Percentiles rank a stretch among this genome's conserved stretches.
These are phyloP conservation scores for Globisporangium spiculum DNA, from an alignment of 352 stramenopile species.

Conservation along the genomic window DNA sequence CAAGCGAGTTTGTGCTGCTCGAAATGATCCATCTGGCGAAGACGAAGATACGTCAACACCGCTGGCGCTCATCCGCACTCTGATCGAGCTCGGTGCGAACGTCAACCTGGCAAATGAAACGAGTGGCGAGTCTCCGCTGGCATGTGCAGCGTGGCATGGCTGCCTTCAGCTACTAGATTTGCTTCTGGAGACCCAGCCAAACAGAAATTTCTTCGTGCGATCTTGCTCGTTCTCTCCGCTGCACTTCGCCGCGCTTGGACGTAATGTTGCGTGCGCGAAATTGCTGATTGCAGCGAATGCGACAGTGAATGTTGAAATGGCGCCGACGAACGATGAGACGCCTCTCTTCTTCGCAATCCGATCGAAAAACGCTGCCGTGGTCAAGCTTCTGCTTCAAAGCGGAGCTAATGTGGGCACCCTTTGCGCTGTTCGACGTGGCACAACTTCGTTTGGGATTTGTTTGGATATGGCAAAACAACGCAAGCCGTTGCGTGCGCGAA, in stretches of 20 bases:
- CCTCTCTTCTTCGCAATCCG: constrained; percentile 63
- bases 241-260: constrained; percentile 52
- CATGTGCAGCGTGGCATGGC: constrained; percentile 48
- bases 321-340: constrained; percentile 34
- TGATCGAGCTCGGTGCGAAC: constrained; percentile 57
- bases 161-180: constrained; percentile 45
- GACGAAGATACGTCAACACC: constrained; percentile 13
- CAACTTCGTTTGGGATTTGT: constrained; percentile 37
- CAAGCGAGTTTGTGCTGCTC: constrained; percentile 40
- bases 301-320: constrained; percentile 39
- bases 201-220: constrained; percentile 33
- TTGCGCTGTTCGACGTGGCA: constrained; percentile 36
- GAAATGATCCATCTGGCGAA: neutral
- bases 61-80: constrained; percentile 38
- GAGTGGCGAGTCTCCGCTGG: constrained; percentile 52
- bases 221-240: constrained; percentile 50
- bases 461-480: constrained; percentile 14
- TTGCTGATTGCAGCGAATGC: constrained; percentile 33
- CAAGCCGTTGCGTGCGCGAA: neutral
- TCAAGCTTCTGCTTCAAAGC: constrained; percentile 41
- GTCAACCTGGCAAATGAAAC: constrained; percentile 43
- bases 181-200: constrained; percentile 44
- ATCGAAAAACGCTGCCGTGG: constrained; percentile 41
- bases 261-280: constrained; percentile 38
- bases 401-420: constrained; percentile 38